Conservation (phyloP, 345 rosid species). For the thale cress (Arabidopsis thaliana) region TAIR10.1 NC_003075.7:17376001-17376500, state of each 20-base stretch:
- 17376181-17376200: constrained; percentile 19
- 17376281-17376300: constrained; percentile 45
- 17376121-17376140: constrained; percentile 52
- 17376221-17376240: constrained; percentile 34
- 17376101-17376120: constrained; percentile 32
- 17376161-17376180: constrained; percentile 37
- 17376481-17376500: background rate
- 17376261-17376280: constrained; percentile 30
- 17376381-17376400: background rate
- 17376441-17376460: background rate
- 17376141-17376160: constrained; percentile 46
- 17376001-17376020: constrained; percentile 61
- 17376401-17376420: background rate
- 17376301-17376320: constrained; percentile 9
- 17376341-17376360: constrained; percentile 32
- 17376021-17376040: constrained; percentile 70
- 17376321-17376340: constrained; percentile 40
- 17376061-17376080: constrained; percentile 53
- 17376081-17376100: constrained; percentile 41
- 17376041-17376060: constrained; percentile 70
- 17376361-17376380: background rate
- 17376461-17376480: constrained; percentile 2
- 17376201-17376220: constrained; percentile 17
- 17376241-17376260: constrained; percentile 39
- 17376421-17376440: background rate